Evolutionary conservation across 192 early-diverging fungal species (phyloP), one percentile per base, ranked within the genome.

Genomic region (Fimicolochytrium jonesii): DNA sequence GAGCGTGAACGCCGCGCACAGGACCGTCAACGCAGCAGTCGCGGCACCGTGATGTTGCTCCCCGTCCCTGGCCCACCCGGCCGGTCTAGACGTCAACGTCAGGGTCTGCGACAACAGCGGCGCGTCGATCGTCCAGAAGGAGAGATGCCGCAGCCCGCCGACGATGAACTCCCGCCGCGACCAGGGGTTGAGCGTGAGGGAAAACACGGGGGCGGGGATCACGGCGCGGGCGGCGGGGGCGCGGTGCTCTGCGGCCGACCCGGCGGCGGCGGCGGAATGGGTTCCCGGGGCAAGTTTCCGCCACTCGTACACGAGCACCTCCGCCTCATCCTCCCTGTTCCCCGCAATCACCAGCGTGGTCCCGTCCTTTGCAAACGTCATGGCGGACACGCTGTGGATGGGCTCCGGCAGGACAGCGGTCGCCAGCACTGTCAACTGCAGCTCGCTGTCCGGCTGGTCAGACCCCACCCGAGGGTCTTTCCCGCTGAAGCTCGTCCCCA

Each of bases 281-380:
- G n/a, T n/a, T n/a, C n/a, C n/a, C n/a, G n/a, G n/a, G n/a, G n/a
- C 60, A n/a, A 2, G 11, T 20, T 39, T 51, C 26, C 53, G 48
- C 67, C 67, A 68, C 53, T 68, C 67, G 32, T 55, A 68, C 15
- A 62, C 31, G 17, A 32, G 26, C 2, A 67, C 49, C 54, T 54
- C 39, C 13, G 56, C 56, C 26, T 52, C 49, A 29, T 60, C 37
- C n/a, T 66, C 37, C 41, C 53, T 23, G 33, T 63, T 62, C 1
- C 36, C 67, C 23, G 53, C 67, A 4, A 65, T 50, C 3, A 31
- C 22, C 18, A 68, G 15, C 37, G 39, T 15, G 29, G 41, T 34
- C 28, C 67, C 67, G 54, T 68, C 67, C 33, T 49, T 61, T 26
- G 33, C 10, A 52, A 68, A 68, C 34, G 58, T 51, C 67, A 68